Evolutionary conservation across 495 filamentous ascomycete genomes (phyloP), one percentile per base, ranked within the genome.

Genomic region (Parathielavia appendiculata): DNA sequence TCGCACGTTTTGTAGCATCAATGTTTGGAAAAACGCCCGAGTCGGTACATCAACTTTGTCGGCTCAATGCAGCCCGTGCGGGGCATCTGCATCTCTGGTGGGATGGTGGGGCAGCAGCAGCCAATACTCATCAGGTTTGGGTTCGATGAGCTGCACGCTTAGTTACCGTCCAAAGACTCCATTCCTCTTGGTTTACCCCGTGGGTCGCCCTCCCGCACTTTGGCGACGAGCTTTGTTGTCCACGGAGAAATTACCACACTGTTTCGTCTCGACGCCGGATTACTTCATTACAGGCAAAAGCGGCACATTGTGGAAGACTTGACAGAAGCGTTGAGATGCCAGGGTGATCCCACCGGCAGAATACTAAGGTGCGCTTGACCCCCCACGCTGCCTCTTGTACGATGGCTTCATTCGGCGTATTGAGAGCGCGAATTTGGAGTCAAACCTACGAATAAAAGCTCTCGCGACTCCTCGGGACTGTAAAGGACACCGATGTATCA

Each of bases 1-100:
- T 62, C 58, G 55, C 57, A 65, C 26, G 20, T 48, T 51, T 54
- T 61, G 65, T 63, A 52, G 56, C 60, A 65, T 63, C 62, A 22
- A 48, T 23, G 60, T 67, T 61, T 61, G 54, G 53, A 30, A 40
- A n/a, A 57, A 26, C 48, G 34, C 6, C 16, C 9, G n/a, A n/a
- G 10, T 20, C 32, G 20, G 34, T 14, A 26, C 6, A 23, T 34
- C 17, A 40, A 19, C n/a, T 44, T 36, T 59, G 45, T 56, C 35
- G 17, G 16, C 39, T 41, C 48, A 53, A 40, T n/a, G 26, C 26
- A 3, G 26, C 30, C 39, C 34, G 12, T 17, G 56, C 41, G 41
- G 56, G 50, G 57, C 45, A 41, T 9, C 23, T 58, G 48, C 48
- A 46, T 38, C 49, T 58, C 7, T 52, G 53, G 30, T 40, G 40